Evolutionary conservation across 768 basidiomycete species (phyloP).

Genomic region (Amanita molliuscula): DNA sequence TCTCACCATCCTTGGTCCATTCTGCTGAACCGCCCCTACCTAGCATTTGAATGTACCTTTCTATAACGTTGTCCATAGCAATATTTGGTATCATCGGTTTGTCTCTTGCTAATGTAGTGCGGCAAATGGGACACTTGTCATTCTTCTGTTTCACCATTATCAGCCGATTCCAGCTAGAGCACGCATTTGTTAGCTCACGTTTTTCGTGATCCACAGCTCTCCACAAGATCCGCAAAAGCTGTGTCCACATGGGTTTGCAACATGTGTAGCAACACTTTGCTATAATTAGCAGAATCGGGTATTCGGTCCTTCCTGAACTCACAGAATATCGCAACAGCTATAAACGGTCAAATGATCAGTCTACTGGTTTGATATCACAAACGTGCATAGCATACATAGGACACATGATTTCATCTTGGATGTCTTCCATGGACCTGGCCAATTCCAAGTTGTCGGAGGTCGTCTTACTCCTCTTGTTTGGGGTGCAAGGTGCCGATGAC

Average conservation of each 20-base stretch:
- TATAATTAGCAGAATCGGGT: not conserved
- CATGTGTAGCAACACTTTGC: slow-evolving; percentile 46
- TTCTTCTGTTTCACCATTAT: slow-evolving; percentile 21
- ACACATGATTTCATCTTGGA: slow-evolving; percentile 59
- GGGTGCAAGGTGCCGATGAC: slow-evolving; percentile 1
- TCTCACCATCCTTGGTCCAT: slow-evolving; percentile 41
- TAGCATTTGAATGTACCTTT: slow-evolving; percentile 45
- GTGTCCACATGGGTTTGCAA: slow-evolving; percentile 67
- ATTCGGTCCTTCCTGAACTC: slow-evolving; percentile 15
- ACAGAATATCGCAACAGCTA: slow-evolving; percentile 71
- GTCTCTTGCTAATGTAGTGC: slow-evolving; percentile 28
- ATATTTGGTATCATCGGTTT: slow-evolving; percentile 57
- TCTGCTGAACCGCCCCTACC: slow-evolving; percentile 32
- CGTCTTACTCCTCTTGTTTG: slow-evolving; percentile 33
- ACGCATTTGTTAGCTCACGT: slow-evolving; percentile 24
- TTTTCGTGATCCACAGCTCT: slow-evolving; percentile 45
- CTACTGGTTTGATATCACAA: slow-evolving; percentile 7
- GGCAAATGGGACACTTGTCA: slow-evolving; percentile 49
- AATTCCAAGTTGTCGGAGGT: slow-evolving; percentile 17
- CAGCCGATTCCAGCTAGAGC: not conserved
- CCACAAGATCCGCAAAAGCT: slow-evolving; percentile 62
- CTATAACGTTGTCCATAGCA: slow-evolving; percentile 47
- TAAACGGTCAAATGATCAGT: slow-evolving; percentile 4
- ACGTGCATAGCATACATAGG: slow-evolving; percentile 46
- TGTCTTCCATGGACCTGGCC: slow-evolving; percentile 27